Evolutionary conservation across 1,284 basidiomycete genomes (phyloP), one percentile per base, ranked within the genome.

Genomic region (Cryptococcus sp.): DNA sequence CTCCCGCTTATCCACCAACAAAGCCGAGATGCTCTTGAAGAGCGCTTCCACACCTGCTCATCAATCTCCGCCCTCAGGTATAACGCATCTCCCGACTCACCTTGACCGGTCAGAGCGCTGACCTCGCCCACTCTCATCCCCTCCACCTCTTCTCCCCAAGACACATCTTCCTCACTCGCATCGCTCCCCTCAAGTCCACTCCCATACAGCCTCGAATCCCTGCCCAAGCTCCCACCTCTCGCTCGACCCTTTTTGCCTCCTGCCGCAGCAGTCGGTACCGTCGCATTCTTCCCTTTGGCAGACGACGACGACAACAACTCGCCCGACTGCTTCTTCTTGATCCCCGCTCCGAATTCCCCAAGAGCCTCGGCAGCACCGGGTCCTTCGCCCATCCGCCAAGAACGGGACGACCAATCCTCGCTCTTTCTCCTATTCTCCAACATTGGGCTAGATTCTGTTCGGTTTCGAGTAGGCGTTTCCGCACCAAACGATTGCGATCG

Each of bases 31-130:
- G 41, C 63, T 57, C 33, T 60, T 60, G 59, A 71, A 72, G 16
- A 73, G 53, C n/a, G 57, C 58, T 46, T 72, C 71, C 45, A 73
- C 65, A 28, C 69, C 70, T 71, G 28, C 34, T 11, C n/a, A n/a
- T n/a, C n/a, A n/a, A 43, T 6, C 21, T 22, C 7, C 25, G 1
- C 14, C 16, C 3, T 18, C 16, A 25, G 21, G 41, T 24, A 19
- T 25, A 6, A 39, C 9, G 14, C 38, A 22, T 11, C 32, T 14
- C 9, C 18, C n/a, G 36, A 56, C 64, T 53, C 51, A 69, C 69
- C 70, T 37, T 69, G 58, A n/a, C 68, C 68, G 9, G 63, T 65
- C 14, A 67, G 46, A 19, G 68, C 60, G 41, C 59, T 63, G 49
- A 66, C 67, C 48, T 73, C 71, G 25, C 71, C 70, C 7, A 73